Evolutionary conservation across 2,329 filamentous ascomycete species (phyloP), one percentile per base, ranked within the genome.

Genomic region (Celoporthe dispersa): DNA sequence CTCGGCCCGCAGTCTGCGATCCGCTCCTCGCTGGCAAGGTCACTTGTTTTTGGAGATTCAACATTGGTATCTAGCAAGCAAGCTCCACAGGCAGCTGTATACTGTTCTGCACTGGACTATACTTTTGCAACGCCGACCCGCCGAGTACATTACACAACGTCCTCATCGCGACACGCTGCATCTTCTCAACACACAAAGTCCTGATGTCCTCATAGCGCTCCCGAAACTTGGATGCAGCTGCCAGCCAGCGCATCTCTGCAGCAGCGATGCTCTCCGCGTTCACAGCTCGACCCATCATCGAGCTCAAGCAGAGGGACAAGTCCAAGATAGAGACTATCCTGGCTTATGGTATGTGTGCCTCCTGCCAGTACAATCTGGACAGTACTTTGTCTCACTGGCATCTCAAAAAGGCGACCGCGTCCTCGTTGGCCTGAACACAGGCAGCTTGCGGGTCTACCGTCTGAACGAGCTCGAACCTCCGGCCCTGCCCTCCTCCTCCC

Each of bases 311-410:
- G 81, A 91, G 93, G 81, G 95, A 98, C 88, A 98, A 97, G 85
- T 97, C 93, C 74, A 96, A 92, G 85, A 97, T 99, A 82, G 96
- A 99, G 83, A 96, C 93, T 64, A 93, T 99, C 75, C 87, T 98
- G 63, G 93, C 95, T 72, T 93, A 97, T 82, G 94, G 92, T 93
- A 86, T 70, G 81, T 72, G 68, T 62, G 61, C 68, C 61, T 51
- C 25, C 60, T n/a, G n/a, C 16, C 11, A 14, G 16, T 22, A 39
- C 28, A 12, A 31, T 6, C 14, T 39, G 28, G 16, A 39, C 41
- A 19, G 41, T 8, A 14, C 41, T 8, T 35, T 37, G 44, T n/a
- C 60, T 71, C 35, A 68, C 61, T 35, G 8, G 48, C 31, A 39
- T 7, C 11, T 61, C 35, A 73, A 94, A 44, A 73, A 94, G 92